These are phyloP conservation scores for Aciculoconidium aculeatum DNA, from an alignment of 805 yeast species.

Conservation along the genomic window DNA sequence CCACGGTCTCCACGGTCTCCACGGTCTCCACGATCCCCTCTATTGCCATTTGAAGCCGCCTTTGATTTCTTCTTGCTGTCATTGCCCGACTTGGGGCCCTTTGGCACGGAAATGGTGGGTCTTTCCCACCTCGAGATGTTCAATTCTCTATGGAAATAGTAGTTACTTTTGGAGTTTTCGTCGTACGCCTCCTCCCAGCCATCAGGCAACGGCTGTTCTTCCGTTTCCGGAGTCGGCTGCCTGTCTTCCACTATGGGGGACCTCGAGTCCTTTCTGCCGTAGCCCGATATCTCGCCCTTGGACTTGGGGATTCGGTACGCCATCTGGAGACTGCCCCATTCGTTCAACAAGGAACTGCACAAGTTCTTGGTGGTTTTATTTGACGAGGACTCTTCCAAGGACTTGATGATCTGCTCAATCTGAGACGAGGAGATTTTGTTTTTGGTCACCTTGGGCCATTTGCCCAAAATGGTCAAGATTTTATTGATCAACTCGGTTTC, in stretches of 20 bases:
- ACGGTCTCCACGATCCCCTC: slow-evolving; percentile 1
- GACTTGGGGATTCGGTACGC: slow-evolving; percentile 82
- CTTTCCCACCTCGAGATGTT: slow-evolving; percentile 54
- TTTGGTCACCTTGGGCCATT: slow-evolving; percentile 55
- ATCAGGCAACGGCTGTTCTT: slow-evolving; percentile 42
- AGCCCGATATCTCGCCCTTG: slow-evolving; percentile 9
- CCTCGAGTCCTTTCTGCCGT: slow-evolving; percentile 17
- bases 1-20: slow-evolving; percentile 8
- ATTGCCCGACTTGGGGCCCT: slow-evolving; percentile 19
- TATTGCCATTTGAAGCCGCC: slow-evolving; percentile 6
- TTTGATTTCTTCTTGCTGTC: slow-evolving; percentile 1
- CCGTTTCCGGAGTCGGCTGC: slow-evolving; percentile 7
- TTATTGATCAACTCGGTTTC: slow-evolving; percentile 36
- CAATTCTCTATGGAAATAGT: slow-evolving; percentile 49
- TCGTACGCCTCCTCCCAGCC: slow-evolving; percentile 64
- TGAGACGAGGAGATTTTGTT: slow-evolving; percentile 72
- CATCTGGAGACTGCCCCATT: slow-evolving; percentile 72
- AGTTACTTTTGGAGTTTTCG: slow-evolving; percentile 36
- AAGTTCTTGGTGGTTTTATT: slow-evolving; percentile 25
- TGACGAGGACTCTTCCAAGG: slow-evolving; percentile 23
- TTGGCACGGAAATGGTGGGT: slow-evolving; percentile 39
- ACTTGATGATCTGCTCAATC: slow-evolving; percentile 58
- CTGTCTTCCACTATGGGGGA: slow-evolving; percentile 8
- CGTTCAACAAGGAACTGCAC: slow-evolving; percentile 45
- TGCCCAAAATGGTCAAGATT: slow-evolving; percentile 53